phyloP scores from a whole-genome alignment of 768 basidiomycete genomes.

The Nevesoporus exiguus region DNA sequence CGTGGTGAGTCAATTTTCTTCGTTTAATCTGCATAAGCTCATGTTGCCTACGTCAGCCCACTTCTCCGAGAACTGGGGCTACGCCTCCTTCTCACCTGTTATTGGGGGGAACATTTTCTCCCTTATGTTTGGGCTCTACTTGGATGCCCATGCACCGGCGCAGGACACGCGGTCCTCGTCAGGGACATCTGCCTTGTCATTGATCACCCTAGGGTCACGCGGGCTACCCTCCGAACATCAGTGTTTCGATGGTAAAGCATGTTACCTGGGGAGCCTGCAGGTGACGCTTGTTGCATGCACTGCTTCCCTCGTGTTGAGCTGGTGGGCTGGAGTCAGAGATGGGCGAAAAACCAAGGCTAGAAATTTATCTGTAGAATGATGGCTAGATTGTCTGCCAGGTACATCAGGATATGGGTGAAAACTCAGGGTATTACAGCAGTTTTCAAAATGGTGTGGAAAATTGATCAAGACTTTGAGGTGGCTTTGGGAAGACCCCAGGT shows the following conservation, averaged over 20 bases:
- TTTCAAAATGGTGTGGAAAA: too few relatives aligned
- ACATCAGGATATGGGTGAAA: too few relatives aligned
- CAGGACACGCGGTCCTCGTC: neutral
- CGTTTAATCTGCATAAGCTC: neutral
- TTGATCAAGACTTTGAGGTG: too few relatives aligned
- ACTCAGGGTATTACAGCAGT: too few relatives aligned
- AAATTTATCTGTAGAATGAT: neutral
- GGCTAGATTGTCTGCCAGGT: too few relatives aligned
- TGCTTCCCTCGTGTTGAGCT: conserved; percentile 35
- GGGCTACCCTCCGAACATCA: conserved; percentile 35
- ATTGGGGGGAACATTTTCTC: conserved; percentile 83
- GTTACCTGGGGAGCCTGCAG: conserved; percentile 57
- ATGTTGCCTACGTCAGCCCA: conserved; percentile 40
- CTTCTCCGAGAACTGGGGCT: conserved; percentile 87
- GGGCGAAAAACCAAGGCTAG: conserved; percentile 6
- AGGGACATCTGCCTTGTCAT: neutral
- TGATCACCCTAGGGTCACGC: conserved; percentile 3
- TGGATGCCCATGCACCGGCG: conserved; percentile 61
- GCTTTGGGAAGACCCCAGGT: too few relatives aligned
- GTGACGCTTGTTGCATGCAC: conserved; percentile 40
- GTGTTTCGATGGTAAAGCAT: conserved; percentile 55
- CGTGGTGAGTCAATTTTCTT: too few relatives aligned
- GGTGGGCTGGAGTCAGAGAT: conserved; percentile 38
- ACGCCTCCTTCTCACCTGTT: conserved; percentile 66
- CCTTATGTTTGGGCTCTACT: conserved; percentile 72